Evolutionary conservation across 2,329 filamentous ascomycete species (phyloP), one percentile per base, ranked within the genome.

Genomic region (Fusarium paranaense): DNA sequence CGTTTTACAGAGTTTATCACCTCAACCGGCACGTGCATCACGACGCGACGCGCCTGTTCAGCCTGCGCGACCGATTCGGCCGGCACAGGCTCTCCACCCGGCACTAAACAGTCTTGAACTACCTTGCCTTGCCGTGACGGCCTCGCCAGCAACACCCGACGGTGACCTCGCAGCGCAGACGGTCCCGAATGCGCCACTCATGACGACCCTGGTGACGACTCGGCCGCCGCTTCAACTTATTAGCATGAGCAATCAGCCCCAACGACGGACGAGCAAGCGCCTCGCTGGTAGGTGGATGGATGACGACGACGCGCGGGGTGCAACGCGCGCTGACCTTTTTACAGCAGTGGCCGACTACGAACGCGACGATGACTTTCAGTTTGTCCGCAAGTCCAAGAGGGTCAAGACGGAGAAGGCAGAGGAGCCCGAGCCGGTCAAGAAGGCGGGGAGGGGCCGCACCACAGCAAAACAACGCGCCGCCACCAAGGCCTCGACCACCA

Each of bases 331-430:
- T 79, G 67, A 79, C 67, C 25, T 38, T 33, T 57, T 33, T 50
- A 37, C 71, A 85, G 85, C 84, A 72, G 79, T 79, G 70, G 77
- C 79, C 52, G 81, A 84, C 61, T 92, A 94, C 77, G 93, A 95
- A 81, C 89, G 93, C 78, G 91, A 94, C 84, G 93, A 93, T 77
- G 94, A 94, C 72, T 95, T 95, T 77, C 86, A 90, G 67, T 95
- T 95, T 81, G 90, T 91, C 72, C 90, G 93, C 75, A 91, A 88
- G 71, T 86, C 91, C 13, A 93, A 93, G 79, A 85, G 89, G 78
- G 86, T 87, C 70, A 94, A 92, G 83, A 88, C 89, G 50, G 86
- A 87, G 67, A 84, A 87, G 66, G 81, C 84, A 33, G 71, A 76
- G 18, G 83, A 87, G 67, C 82, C 85, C 11, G 83, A 85, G 58